Evolutionary conservation across 768 basidiomycete species (phyloP), one percentile per base, ranked within the genome.

Genomic region (Psilocybe cubensis): DNA sequence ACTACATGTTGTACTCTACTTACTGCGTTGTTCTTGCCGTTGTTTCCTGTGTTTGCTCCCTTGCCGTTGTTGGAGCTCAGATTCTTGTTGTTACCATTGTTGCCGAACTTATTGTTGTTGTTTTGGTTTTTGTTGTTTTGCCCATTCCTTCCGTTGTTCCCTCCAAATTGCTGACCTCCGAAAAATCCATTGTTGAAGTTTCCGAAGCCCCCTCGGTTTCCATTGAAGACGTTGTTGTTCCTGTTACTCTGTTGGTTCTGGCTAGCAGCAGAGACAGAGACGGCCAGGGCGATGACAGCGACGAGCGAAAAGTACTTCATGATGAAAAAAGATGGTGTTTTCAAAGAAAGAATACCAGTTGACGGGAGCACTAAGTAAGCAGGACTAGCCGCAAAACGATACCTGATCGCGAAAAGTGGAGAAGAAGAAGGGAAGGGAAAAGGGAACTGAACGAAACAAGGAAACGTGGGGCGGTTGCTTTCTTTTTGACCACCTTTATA

Each of bases 251-350:
- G 61, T 40, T 53, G 31, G 35, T 45, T 40, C 45, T 62, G 65
- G 23, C 61, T 60, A 12, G 62, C 65, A 54, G 72, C 72, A 52
- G 61, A 64, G 24, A 63, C 69, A 45, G 70, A 64, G 46, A 73
- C 61, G 33, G 67, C 68, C 51, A 74, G 55, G n/a, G 69, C 64
- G 52, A 72, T 63, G 52, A 63, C 64, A 51, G 70, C 60, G 51
- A 70, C 43, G 52, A 72, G 28, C n/a, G 66, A 58, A 24, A 71
- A 59, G 54, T 64, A 63, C 72, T 70, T 74, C 73, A 73, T 74
- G 41, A 50, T 68, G 62, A 58, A 62, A 52, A 52, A 29, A 43
- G 58, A 52, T 54, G 33, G 56, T 62, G 54, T 53, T 59, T 52
- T 54, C 50, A 58, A 61, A 57, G 60, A 65, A 62, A 61, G 66